phyloP scores from a whole-genome alignment of 2,329 filamentous ascomycete genomes.

The Massarina eburnea region DNA sequence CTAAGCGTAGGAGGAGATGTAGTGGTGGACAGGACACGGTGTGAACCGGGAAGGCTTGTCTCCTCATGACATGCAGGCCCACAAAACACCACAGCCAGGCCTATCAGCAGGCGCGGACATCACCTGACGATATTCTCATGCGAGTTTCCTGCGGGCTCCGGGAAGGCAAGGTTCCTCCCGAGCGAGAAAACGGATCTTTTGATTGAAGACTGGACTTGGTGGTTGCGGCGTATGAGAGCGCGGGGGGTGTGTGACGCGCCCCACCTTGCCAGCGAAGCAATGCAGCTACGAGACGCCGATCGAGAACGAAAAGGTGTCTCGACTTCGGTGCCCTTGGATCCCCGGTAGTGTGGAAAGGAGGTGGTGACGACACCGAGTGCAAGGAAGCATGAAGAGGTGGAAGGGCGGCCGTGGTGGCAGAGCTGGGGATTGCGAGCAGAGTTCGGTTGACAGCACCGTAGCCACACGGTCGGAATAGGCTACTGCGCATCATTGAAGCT shows the following conservation, averaged over 20 bases:
- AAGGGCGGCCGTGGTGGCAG: conserved; percentile 12
- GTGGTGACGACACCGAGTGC: conserved; percentile 26
- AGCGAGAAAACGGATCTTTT: conserved; percentile 3
- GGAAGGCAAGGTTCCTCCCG: conserved; percentile 37
- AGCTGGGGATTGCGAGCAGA: background rate
- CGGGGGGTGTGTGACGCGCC: conserved; percentile 1
- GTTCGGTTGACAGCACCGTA: background rate
- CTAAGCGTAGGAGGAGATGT: conserved; percentile 39
- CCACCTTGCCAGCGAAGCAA: conserved; percentile 37
- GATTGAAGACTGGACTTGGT: too few relatives aligned
- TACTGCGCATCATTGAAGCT: background rate
- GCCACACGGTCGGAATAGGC: conserved; percentile 5
- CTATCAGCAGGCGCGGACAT: conserved; percentile 9
- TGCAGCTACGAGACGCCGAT: conserved; percentile 39
- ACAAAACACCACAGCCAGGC: conserved; percentile 9
- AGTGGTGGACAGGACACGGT: conserved; percentile 33
- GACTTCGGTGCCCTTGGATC: conserved; percentile 30
- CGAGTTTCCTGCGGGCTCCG: conserved; percentile 11
- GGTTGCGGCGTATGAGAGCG: conserved; percentile 9
- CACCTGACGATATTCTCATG: conserved; percentile 26
- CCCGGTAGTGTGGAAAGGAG: background rate
- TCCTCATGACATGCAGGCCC: conserved; percentile 17
- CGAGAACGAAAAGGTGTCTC: conserved; percentile 15
- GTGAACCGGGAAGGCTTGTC: conserved; percentile 25
- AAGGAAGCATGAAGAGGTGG: conserved; percentile 18